These are phyloP conservation scores for Nemania diffusa DNA, from an alignment of 2,329 filamentous ascomycete species.

Conservation along the genomic window DNA sequence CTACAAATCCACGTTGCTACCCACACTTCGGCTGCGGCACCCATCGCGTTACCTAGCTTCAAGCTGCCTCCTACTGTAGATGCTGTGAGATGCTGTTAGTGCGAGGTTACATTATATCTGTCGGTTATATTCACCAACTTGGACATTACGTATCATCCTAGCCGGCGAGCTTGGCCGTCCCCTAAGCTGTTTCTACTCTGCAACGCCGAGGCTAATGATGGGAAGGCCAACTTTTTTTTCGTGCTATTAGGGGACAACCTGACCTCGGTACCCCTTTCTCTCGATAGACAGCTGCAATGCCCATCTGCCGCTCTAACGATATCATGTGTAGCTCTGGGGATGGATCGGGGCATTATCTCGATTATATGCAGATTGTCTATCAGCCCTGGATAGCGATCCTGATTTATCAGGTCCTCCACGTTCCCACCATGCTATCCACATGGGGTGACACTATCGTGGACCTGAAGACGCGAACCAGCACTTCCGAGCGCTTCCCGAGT, in stretches of 20 bases:
- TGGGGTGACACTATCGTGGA: constrained; percentile 14
- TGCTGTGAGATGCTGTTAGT: not conserved
- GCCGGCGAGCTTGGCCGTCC: not conserved
- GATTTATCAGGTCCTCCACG: no score
- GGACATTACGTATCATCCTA: not conserved
- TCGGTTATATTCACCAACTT: not conserved
- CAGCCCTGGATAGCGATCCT: no score
- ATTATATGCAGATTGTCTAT: no score
- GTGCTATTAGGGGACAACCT: not conserved
- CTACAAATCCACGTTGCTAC: not conserved
- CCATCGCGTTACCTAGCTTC: not conserved
- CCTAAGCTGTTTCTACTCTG: not conserved
- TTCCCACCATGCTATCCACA: constrained; percentile 18
- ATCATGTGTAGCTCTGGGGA: no score
- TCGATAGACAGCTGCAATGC: no score
- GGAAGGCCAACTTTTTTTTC: not conserved
- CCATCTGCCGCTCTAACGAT: no score
- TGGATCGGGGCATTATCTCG: no score
- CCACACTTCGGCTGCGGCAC: not conserved
- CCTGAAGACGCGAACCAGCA: not conserved
- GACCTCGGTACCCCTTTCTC: not conserved
- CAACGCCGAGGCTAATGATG: not conserved
- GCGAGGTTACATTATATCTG: not conserved
- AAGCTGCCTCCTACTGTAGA: not conserved
- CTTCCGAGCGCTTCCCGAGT: not conserved